Conservation (phyloP, 179 eudicot species). For the Spergularia azorica region DNA sequence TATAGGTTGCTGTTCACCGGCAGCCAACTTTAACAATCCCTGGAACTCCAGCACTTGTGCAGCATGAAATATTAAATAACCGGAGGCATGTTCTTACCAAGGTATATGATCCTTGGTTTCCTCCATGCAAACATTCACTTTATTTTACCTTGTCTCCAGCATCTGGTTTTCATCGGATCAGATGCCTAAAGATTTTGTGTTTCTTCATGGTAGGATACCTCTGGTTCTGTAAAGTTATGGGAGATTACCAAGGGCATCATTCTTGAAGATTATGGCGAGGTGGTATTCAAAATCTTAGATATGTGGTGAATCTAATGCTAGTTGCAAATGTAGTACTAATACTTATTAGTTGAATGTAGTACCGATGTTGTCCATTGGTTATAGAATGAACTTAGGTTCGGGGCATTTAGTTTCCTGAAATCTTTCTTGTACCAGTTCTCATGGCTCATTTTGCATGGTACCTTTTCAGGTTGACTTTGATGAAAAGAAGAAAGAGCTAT, state of each 20-base stretch:
- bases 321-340: not conserved
- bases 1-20: conserved; percentile 77
- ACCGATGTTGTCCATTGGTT: not conserved
- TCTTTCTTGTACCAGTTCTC: conserved; percentile 19
- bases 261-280: conserved; percentile 86
- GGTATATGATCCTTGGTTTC: conserved; percentile 40
- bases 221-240: conserved; percentile 97
- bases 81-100: conserved; percentile 94
- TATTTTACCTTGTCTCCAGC: not conserved
- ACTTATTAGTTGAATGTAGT: not conserved
- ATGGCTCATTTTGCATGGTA: conserved; percentile 20
- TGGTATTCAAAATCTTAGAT: conserved; percentile 22
- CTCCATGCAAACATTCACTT: no score
- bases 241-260: conserved; percentile 89
- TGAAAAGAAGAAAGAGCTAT: conserved; percentile 81
- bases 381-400: not conserved
- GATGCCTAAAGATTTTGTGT: conserved; percentile 15
- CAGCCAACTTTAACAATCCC: conserved; percentile 62
- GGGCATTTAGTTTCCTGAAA: not conserved
- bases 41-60: conserved; percentile 86
- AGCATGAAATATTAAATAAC: conserved; percentile 89
- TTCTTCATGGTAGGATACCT: conserved; percentile 61
- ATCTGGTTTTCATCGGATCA: conserved; percentile 16
- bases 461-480: conserved; percentile 77
- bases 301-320: not conserved